Base-by-base conservation (phyloP, 176 grass and related monocot species). In the Puccinellia tenuiflora region DNA sequence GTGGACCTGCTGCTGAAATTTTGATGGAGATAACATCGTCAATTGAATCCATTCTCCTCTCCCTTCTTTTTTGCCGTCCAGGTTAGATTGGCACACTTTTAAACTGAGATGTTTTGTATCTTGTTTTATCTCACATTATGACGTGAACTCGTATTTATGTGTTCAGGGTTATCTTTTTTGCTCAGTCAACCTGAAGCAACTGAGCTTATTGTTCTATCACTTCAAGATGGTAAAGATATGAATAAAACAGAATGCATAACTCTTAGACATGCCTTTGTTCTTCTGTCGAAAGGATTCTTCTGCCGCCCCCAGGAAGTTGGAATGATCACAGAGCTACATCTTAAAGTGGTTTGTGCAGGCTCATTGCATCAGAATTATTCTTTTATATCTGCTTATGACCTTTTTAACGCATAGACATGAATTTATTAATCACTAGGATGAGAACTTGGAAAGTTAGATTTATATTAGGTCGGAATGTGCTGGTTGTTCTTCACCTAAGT, bases 291-390 rank as follows among this genome's bases (percentile, higher is more conserved):
- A 79, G 96, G 92, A 77, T 98, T 98, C 67, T 93, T 98, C 72
- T 95, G 96, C 43, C 88, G 86, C 63, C 92, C 96, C 33, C 92
- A 94, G 56, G 96, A 98, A 92, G 82, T 98, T 90, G 96, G 84
- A 43, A 86, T 91, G 71, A 91, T 98, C 56, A 88, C 82, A 55
- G 96, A 98, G 67, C 87, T 98, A 71, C 90, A 98, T 89, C 83
- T 95, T 84, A 92, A 89, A 95, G 96, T 95, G 92, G 96, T 98
- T 77, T 84, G 96, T 95, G 78, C 63, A 66, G 45, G 15, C 54
- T 76, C 16, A 75, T 72, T 64, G 12, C 24, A 73, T 81, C 50
- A 74, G 34, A 77, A 40, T 43, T 71, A 81, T 81, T 46, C n/a
- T n/a, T 72, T 54, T 55, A 21, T 57, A 34, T 20, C 34, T 20